phyloP scores from a whole-genome alignment of 345 rosid genomes.

The Raphanus raphanistrum region DNA sequence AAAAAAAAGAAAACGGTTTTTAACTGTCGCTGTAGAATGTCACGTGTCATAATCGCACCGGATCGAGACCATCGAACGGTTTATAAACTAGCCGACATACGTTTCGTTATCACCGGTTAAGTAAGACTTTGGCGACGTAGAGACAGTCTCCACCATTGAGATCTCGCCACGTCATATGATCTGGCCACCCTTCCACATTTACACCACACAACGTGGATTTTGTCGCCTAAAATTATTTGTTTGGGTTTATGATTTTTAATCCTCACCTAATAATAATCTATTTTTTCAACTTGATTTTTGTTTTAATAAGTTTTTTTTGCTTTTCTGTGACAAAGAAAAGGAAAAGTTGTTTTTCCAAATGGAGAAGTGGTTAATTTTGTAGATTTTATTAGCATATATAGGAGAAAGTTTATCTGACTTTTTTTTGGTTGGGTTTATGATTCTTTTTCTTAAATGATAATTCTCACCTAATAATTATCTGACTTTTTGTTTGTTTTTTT shows the following conservation, averaged over 20 bases:
- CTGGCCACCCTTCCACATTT: constrained; percentile 7
- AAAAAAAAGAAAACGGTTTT: not conserved
- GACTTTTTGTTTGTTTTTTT: not conserved
- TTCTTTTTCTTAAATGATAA: not conserved
- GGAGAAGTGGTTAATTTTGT: not conserved
- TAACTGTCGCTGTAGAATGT: not conserved
- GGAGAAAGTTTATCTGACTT: not conserved
- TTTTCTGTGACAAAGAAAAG: not conserved
- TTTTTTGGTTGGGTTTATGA: not conserved
- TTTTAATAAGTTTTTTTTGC: not conserved
- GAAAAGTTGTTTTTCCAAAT: no score
- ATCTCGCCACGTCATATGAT: constrained; percentile 20
- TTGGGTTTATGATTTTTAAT: not conserved
- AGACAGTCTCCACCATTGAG: constrained; percentile 1
- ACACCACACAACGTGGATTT: constrained; percentile 21
- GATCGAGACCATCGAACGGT: not conserved
- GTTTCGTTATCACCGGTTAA: constrained; percentile 6
- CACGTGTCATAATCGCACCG: constrained; percentile 9
- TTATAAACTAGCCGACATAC: constrained; percentile 12
- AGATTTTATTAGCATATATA: not conserved
- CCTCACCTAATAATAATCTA: constrained; percentile 11
- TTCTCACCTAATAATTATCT: not conserved
- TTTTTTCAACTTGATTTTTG: not conserved
- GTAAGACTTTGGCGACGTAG: constrained; percentile 17
- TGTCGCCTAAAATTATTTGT: not conserved